Conservation (phyloP, 1,284 basidiomycete species). For the Hemileia vastatrix region DNA sequence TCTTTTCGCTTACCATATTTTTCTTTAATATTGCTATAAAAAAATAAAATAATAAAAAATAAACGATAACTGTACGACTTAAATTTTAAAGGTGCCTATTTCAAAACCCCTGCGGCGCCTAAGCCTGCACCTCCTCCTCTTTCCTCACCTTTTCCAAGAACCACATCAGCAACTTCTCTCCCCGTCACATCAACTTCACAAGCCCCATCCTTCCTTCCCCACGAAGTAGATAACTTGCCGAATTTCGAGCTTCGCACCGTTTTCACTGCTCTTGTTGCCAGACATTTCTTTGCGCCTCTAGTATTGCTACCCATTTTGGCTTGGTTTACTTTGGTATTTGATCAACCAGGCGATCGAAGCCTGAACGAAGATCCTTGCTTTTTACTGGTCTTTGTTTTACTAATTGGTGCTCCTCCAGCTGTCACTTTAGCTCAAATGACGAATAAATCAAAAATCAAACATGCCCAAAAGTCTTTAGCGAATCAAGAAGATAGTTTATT, state of each 20-base stretch:
- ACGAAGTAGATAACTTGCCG: conserved; percentile 14
- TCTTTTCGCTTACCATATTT: neutral
- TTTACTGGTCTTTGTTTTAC: conserved; percentile 1
- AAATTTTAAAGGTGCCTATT: conserved; percentile 32
- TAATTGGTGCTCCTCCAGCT: conserved; percentile 27
- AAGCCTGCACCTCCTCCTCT: conserved; percentile 7
- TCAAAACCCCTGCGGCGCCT: conserved; percentile 25
- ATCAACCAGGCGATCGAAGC: neutral
- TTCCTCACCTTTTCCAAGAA: conserved; percentile 3
- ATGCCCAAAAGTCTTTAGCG: conserved; percentile 7
- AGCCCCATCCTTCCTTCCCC: neutral
- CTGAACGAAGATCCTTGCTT: conserved; percentile 14
- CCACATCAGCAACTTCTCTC: conserved; percentile 1
- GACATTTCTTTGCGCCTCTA: conserved; percentile 18
- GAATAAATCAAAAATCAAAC: conserved; percentile 1
- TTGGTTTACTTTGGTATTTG: neutral
- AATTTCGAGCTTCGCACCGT: conserved; percentile 19
- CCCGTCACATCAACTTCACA: conserved; percentile 11
- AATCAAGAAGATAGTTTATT: conserved; percentile 22
- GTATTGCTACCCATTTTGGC: conserved; percentile 7
- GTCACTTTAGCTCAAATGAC: conserved; percentile 37
- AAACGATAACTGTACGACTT: no score
- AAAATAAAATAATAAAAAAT: no score
- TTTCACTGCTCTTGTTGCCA: conserved; percentile 21
- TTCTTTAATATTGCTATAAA: neutral